Base-by-base conservation (phyloP, 1,284 basidiomycete genomes). In the Tylopilus sp. region DNA sequence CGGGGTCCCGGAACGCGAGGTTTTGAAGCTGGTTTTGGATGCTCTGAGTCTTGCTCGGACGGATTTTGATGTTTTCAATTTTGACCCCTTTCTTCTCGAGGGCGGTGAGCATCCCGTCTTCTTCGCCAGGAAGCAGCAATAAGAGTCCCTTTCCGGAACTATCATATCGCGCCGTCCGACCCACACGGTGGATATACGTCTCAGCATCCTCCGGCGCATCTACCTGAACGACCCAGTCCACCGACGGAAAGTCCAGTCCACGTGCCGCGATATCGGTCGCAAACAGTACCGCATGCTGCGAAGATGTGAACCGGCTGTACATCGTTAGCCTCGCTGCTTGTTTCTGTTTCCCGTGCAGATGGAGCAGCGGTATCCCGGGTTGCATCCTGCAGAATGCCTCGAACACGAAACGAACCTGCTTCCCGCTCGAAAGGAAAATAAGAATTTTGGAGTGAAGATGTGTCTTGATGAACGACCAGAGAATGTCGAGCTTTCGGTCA, bases 181-280 rank as follows among this genome's bases (percentile, higher is more conserved):
- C 96, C 1, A 99, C 96, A 21, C 96, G 85, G 68, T 99, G 96
- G 41, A 99, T 93, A 68, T 99, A 99, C 11, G 93, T 97, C 53
- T 97, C 95, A n/a, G 88, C 91, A 63, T 98, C 95, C 70, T 99
- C 96, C 0, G 96, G 96, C 21, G 90, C 92, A 68, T 99, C 96
- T n/a, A 95, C 75, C 68, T 99, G 97, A 30, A 99, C 69, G 11
- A 99, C 96, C 96, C 97, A 99, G 68, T 97, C 92, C 23, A 99
- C 87, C 0, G 90, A 82, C 3, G 97, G 95, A 67, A 99, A 99
- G 71, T 99, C 97, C 51, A 99, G 77, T 12, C 96, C 96, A 49
- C 97, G 84, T 3, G 96, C 94, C 23, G 97, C 96, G 57, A 99
- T 89, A 67, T 99, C 96, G n/a, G 96, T 99, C 29, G 93, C 92